Percentiles rank a stretch among this genome's conserved stretches.
Evolutionary conservation across 139 green algal species (phyloP).

Genomic region (Closterium sp.): DNA sequence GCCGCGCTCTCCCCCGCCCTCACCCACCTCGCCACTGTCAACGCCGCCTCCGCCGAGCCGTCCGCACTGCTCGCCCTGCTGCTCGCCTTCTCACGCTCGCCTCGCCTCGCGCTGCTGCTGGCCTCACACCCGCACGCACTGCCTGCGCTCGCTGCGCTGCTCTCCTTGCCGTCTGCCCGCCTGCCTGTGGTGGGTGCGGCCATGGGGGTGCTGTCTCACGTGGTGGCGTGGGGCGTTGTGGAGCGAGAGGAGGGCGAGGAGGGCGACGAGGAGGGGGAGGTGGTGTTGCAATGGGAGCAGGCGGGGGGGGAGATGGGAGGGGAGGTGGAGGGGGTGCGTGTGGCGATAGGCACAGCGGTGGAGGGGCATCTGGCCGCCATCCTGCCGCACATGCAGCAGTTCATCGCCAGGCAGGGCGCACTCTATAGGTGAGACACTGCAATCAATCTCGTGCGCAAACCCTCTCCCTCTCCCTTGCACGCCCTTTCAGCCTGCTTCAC

Average conservation of each 20-base stretch:
- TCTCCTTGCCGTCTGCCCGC: not conserved
- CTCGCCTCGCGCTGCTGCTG: slow-evolving; percentile 12
- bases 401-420: not conserved
- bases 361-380: slow-evolving; percentile 11
- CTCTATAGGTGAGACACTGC: not conserved
- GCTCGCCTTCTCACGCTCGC: not conserved
- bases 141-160: not conserved
- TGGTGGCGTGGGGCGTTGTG: slow-evolving; percentile 9
- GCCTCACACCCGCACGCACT: not conserved
- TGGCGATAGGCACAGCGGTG: not conserved
- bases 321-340: not conserved
- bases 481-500: not conserved
- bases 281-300: not conserved
- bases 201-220: slow-evolving; percentile 7
- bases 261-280: not conserved
- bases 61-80: slow-evolving; percentile 11
- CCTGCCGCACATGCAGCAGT: slow-evolving; percentile 20
- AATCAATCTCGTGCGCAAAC: not conserved
- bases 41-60: not conserved
- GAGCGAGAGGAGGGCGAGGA: slow-evolving; percentile 4
- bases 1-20: not conserved
- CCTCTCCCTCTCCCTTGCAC: too few species aligned
- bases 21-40: not conserved
- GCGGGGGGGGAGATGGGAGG: not conserved
- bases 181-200: slow-evolving; percentile 4